Conservation (phyloP, 1,284 basidiomycete species). For the Sanghuangporus baumii region DNA sequence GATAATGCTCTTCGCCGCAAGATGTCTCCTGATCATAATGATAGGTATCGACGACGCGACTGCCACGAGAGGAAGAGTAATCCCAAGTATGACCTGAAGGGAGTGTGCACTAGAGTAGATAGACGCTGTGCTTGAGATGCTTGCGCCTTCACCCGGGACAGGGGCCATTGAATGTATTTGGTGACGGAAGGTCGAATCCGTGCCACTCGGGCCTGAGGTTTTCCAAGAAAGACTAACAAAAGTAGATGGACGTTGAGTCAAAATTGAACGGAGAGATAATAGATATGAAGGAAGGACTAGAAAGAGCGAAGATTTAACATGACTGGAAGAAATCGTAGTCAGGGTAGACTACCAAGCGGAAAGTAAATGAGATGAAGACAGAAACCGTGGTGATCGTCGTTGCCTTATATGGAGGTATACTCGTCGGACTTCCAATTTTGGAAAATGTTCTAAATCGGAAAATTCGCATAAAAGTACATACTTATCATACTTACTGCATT, state of each 20-base stretch:
- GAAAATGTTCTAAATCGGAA: no score
- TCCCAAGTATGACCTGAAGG: conserved; percentile 7
- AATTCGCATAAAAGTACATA: no score
- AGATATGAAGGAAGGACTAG: not conserved
- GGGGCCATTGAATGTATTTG: not conserved
- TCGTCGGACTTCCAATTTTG: not conserved
- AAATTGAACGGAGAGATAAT: not conserved
- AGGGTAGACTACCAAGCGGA: not conserved
- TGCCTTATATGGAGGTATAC: not conserved
- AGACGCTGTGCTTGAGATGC: not conserved
- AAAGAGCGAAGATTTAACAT: not conserved
- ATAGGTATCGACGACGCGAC: conserved; percentile 12
- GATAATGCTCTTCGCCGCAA: not conserved
- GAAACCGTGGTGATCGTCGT: not conserved
- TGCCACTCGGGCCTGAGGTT: not conserved
- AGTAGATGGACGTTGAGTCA: not conserved
- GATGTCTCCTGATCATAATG: conserved; percentile 8
- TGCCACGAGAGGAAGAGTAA: conserved; percentile 6
- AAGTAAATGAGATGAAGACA: not conserved
- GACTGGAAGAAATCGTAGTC: not conserved
- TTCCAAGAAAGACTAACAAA: not conserved
- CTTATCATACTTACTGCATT: no score
- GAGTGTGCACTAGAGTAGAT: not conserved
- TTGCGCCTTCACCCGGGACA: not conserved
- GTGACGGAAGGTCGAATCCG: not conserved